These are phyloP conservation scores for Pelargonium nanum DNA, from an alignment of 345 rosid species.

Conservation along the genomic window DNA sequence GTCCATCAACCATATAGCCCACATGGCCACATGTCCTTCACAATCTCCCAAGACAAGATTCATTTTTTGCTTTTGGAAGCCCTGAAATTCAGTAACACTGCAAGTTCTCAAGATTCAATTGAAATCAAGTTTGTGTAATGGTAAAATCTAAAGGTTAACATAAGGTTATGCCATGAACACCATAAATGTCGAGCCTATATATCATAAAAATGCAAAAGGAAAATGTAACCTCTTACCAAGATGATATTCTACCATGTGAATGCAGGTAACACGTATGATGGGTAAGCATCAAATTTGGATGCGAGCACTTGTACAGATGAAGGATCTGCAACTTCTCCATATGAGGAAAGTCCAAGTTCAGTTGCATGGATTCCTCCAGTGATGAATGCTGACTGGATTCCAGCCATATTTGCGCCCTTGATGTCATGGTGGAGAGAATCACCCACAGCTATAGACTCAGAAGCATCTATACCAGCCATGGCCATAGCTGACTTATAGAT, in stretches of 20 bases:
- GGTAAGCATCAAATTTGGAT: slow-evolving; percentile 50
- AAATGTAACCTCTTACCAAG: slow-evolving; percentile 1
- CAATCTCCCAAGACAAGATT: too few species aligned
- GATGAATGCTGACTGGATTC: slow-evolving; percentile 57
- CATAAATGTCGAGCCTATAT: too few species aligned
- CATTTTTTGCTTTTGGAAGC: background rate
- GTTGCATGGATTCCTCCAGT: slow-evolving; percentile 71
- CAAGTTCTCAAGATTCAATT: background rate
- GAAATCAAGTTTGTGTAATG: background rate
- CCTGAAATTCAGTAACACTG: background rate
- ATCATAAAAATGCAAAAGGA: background rate
- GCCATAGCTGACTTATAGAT: slow-evolving; percentile 72
- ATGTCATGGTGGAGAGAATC: slow-evolving; percentile 92
- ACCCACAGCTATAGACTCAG: slow-evolving; percentile 64
- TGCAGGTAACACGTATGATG: slow-evolving; percentile 59
- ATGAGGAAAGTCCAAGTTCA: slow-evolving; percentile 60
- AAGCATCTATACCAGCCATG: slow-evolving; percentile 48
- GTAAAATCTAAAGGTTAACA: too few species aligned
- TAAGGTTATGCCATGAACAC: background rate
- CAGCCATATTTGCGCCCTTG: slow-evolving; percentile 77
- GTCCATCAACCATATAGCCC: too few species aligned
- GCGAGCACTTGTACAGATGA: slow-evolving; percentile 50
- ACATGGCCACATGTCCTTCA: too few species aligned
- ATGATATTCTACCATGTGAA: slow-evolving; percentile 46
- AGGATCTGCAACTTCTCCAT: slow-evolving; percentile 48